phyloP scores from a whole-genome alignment of 331 rosid species.

The Rhamnella rubrinervis region DNA sequence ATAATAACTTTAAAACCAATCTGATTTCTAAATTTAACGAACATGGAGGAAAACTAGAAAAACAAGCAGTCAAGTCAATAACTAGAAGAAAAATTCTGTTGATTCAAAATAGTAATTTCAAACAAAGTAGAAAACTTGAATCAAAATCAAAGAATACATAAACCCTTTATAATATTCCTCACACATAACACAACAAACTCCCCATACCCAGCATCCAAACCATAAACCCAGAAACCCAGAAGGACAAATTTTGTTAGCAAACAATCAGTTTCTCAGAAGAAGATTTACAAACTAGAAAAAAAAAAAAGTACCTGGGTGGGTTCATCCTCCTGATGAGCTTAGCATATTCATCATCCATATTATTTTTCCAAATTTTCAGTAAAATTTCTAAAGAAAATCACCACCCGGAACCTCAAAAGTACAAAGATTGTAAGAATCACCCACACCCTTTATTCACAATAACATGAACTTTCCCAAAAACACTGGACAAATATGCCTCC shows the following conservation, averaged over 20 bases:
- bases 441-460: not conserved
- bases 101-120: not conserved
- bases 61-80: not conserved
- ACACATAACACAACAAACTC: not conserved
- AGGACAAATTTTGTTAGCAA: not conserved
- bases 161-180: not conserved
- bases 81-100: not conserved
- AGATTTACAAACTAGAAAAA: too few species aligned
- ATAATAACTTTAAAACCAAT: not conserved
- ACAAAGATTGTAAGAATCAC: conserved; percentile 2
- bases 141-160: conserved; percentile 1
- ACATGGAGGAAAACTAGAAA: not conserved
- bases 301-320: conserved; percentile 60
- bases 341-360: conserved; percentile 82
- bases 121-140: not conserved
- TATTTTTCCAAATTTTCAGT: conserved; percentile 8
- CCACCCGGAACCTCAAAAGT: conserved; percentile 3
- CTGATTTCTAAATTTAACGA: not conserved
- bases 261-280: too few species aligned
- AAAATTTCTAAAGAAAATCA: not conserved
- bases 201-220: not conserved
- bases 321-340: conserved; percentile 85
- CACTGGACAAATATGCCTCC: conserved; percentile 23
- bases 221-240: conserved; percentile 19
- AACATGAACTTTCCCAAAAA: not conserved